Evolutionary conservation across 2,329 filamentous ascomycete species (phyloP).

Genomic region (Aspergillus quadricinctus): DNA sequence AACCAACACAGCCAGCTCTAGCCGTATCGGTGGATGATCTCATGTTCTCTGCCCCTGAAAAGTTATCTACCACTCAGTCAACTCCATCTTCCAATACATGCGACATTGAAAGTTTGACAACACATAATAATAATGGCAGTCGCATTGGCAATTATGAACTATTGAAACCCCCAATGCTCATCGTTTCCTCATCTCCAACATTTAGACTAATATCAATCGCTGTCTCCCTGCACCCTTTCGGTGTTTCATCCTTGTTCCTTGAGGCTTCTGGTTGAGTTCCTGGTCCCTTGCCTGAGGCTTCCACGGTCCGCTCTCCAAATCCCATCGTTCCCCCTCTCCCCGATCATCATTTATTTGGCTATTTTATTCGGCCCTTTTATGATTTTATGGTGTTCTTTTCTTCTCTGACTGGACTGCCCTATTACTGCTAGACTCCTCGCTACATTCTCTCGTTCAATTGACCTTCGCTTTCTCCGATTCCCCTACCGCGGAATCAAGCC

Average conservation of each 20-base stretch:
- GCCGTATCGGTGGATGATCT: background rate
- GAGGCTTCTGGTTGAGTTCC: background rate
- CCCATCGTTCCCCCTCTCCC: background rate
- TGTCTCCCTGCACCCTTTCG: background rate
- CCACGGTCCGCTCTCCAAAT: background rate
- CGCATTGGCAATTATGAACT: no score
- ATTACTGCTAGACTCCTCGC: background rate
- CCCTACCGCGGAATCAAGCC: background rate
- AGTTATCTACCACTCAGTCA: background rate
- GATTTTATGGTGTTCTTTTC: background rate
- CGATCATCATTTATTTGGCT: background rate
- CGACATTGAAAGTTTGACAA: background rate
- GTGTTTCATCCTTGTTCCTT: background rate
- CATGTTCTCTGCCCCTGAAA: background rate
- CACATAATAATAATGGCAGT: no score
- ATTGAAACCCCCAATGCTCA: background rate
- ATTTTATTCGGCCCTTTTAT: background rate
- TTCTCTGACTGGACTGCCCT: background rate
- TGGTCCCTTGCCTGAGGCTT: background rate
- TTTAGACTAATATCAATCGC: background rate
- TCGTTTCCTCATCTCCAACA: background rate
- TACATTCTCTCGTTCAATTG: constrained; percentile 1
- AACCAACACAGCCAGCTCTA: background rate
- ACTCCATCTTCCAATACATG: no score
- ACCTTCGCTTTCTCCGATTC: constrained; percentile 6